phyloP scores from a whole-genome alignment of 768 basidiomycete genomes.

The Amyloporia xantha region DNA sequence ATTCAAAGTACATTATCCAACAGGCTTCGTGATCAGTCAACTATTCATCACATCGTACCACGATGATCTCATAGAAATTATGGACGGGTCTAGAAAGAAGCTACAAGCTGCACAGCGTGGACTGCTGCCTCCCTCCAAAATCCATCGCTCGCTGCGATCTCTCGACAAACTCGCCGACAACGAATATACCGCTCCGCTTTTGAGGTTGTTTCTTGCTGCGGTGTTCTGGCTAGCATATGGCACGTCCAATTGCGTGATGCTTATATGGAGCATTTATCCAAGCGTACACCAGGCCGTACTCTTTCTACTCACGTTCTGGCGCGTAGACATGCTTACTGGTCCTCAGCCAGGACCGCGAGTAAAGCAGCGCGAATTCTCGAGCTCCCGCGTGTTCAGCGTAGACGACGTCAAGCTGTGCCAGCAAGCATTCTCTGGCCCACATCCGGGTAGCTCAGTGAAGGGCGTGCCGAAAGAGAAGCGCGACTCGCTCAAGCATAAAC shows the following conservation, averaged over 20 bases:
- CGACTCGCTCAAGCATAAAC: slow-evolving; percentile 7
- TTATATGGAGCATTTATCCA: slow-evolving; percentile 16
- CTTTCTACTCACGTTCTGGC: slow-evolving; percentile 20
- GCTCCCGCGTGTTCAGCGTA: slow-evolving; percentile 16
- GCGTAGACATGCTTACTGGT: slow-evolving; percentile 18
- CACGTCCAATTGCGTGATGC: slow-evolving; percentile 1
- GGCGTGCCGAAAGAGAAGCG: slow-evolving; percentile 14
- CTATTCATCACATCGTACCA: slow-evolving; percentile 19
- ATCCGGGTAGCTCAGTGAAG: slow-evolving; percentile 11
- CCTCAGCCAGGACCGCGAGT: slow-evolving; percentile 6
- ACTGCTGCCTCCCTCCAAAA: slow-evolving; percentile 14
- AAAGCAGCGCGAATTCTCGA: too few relatives aligned
- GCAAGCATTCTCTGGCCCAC: slow-evolving; percentile 17
- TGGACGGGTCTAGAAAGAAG: slow-evolving; percentile 8
- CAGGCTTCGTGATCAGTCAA: slow-evolving; percentile 20
- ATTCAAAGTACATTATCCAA: not conserved
- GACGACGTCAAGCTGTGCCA: slow-evolving; percentile 18
- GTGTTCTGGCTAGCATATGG: slow-evolving; percentile 13
- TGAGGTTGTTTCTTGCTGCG: slow-evolving; percentile 10
- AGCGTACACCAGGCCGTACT: slow-evolving; percentile 8
- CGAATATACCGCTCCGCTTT: slow-evolving; percentile 7
- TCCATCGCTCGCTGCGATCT: slow-evolving; percentile 9
- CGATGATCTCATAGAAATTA: slow-evolving; percentile 14
- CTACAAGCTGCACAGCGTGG: slow-evolving; percentile 10
- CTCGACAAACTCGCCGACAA: slow-evolving; percentile 13